A percentile compares a stretch with the other conserved stretches of the same genome.
Evolutionary conservation across 2,329 filamentous ascomycete species (phyloP).

Genomic region (Fusarium hostae): DNA sequence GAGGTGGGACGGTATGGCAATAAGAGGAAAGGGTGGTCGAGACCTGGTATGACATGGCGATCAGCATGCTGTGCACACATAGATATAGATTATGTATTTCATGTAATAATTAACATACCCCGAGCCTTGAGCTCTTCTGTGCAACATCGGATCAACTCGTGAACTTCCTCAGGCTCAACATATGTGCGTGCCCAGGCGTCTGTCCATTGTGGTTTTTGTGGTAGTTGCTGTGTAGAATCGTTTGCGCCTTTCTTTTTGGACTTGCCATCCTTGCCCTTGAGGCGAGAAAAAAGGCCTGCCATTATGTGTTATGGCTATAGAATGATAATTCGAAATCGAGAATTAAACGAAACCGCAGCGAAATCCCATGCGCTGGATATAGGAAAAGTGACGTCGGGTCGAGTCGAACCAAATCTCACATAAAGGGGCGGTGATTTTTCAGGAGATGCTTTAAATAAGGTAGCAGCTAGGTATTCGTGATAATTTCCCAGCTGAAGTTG

Average conservation of each 20-base stretch:
- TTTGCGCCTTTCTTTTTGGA: constrained; percentile 73
- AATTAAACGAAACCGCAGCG: constrained; percentile 13
- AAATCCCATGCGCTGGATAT: constrained; percentile 24
- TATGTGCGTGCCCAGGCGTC: constrained; percentile 86
- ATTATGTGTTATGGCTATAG: constrained; percentile 52
- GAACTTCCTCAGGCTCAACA: constrained; percentile 89
- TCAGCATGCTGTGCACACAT: constrained; percentile 32
- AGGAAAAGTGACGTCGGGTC: constrained; percentile 28
- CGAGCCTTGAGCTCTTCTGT: constrained; percentile 92
- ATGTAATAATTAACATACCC: constrained; percentile 69
- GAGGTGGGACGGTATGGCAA: constrained; percentile 94
- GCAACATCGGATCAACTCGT: constrained; percentile 85
- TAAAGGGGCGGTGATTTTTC: constrained; percentile 34
- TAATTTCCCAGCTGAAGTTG: constrained; percentile 29
- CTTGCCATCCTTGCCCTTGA: constrained; percentile 80
- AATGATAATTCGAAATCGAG: constrained; percentile 9
- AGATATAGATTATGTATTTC: neutral
- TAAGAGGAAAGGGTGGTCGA: constrained; percentile 91
- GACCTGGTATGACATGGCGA: constrained; percentile 63
- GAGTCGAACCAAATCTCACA: constrained; percentile 17
- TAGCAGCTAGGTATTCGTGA: constrained; percentile 5
- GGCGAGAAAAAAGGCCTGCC: constrained; percentile 69
- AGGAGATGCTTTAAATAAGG: constrained; percentile 6
- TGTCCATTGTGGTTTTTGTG: constrained; percentile 82
- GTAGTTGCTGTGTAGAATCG: constrained; percentile 62